Percentiles rank a stretch among this genome's conserved stretches.
These are phyloP conservation scores for Acanthamoeba royreba DNA, from an alignment of 208 protist genomes.

Conservation along the genomic window DNA sequence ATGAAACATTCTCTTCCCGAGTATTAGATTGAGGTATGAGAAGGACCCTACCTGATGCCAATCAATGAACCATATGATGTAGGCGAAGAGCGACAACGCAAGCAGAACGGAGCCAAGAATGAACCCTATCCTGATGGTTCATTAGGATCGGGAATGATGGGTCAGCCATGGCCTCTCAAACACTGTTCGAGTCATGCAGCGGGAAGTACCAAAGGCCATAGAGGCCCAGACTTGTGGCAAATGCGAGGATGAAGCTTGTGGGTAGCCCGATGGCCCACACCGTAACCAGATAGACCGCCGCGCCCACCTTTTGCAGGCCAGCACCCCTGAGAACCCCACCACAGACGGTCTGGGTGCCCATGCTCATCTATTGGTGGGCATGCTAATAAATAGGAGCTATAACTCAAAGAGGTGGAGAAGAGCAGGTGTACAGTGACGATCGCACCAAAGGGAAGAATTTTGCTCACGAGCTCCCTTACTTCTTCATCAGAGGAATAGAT, in stretches of 20 bases:
- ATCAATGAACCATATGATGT: no score
- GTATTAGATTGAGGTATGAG: no score
- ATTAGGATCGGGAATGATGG: no score
- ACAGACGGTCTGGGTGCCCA: background rate
- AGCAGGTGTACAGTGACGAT: background rate
- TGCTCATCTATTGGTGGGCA: background rate
- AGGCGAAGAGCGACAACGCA: no score
- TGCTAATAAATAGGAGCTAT: background rate
- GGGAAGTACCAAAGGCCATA: background rate
- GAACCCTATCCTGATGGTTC: no score
- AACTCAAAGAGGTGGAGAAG: background rate
- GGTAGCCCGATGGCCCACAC: background rate
- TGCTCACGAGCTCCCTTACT: background rate
- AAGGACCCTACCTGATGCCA: no score
- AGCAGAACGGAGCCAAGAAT: no score
- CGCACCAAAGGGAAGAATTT: background rate
- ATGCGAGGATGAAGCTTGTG: background rate
- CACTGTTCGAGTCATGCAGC: no score
- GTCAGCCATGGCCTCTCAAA: no score
- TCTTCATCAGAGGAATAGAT: background rate
- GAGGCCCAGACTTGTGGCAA: background rate
- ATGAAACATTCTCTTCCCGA: no score
- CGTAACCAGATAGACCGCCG: background rate
- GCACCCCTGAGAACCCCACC: background rate
- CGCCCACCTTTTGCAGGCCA: background rate